phyloP scores from a whole-genome alignment of 2,329 filamentous ascomycete genomes.

The Verticillium zaregamsianum region DNA sequence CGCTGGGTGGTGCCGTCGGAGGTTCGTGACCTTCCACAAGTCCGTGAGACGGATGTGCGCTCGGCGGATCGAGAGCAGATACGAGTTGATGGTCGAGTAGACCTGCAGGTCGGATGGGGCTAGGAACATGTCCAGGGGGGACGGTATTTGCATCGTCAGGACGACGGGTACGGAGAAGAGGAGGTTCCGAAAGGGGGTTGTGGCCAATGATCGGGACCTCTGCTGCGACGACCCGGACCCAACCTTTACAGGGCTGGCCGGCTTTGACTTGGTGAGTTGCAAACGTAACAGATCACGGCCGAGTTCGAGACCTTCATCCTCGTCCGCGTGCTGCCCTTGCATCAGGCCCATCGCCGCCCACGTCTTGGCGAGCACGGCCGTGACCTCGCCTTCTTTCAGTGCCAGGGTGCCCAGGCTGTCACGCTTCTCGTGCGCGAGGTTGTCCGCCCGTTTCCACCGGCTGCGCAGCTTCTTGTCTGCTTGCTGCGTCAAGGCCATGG shows the following conservation, averaged over 20 bases:
- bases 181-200: slow-evolving; percentile 70
- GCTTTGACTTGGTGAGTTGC: slow-evolving; percentile 49
- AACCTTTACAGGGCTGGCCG: slow-evolving; percentile 31
- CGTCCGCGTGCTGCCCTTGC: slow-evolving; percentile 64
- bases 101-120: slow-evolving; percentile 68
- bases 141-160: slow-evolving; percentile 67
- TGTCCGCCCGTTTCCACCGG: slow-evolving; percentile 63
- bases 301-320: slow-evolving; percentile 79
- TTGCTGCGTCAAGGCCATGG: slow-evolving; percentile 78
- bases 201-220: slow-evolving; percentile 28
- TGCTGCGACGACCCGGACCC: slow-evolving; percentile 25
- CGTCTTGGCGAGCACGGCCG: slow-evolving; percentile 68
- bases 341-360: slow-evolving; percentile 78
- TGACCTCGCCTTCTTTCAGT: slow-evolving; percentile 84
- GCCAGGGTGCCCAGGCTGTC: slow-evolving; percentile 59
- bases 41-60: slow-evolving; percentile 81
- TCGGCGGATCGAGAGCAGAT: slow-evolving; percentile 78
- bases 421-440: slow-evolving; percentile 51
- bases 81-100: slow-evolving; percentile 84
- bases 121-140: slow-evolving; percentile 85
- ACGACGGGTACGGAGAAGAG: slow-evolving; percentile 73
- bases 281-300: slow-evolving; percentile 75
- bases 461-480: slow-evolving; percentile 76
- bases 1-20: slow-evolving; percentile 72
- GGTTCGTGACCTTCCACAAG: slow-evolving; percentile 79